Percentiles rank a stretch among this genome's conserved stretches.
phyloP scores from a whole-genome alignment of 176 grass and related monocot genomes.

The Luzula sylvatica region DNA sequence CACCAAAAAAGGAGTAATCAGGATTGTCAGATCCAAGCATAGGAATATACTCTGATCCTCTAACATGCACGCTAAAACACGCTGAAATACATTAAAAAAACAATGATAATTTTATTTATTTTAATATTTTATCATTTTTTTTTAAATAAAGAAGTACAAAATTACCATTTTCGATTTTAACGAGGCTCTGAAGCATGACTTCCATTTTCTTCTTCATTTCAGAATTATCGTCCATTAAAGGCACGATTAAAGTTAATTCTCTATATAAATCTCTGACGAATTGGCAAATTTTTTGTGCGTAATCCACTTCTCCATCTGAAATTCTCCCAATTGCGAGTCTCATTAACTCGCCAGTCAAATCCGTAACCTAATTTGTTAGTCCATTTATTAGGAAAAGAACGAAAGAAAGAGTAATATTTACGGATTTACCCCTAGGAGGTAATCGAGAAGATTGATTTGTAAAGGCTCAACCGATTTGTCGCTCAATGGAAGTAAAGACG shows the following conservation, averaged over 20 bases:
- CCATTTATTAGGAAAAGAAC: neutral
- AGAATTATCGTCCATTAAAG: conserved; percentile 81
- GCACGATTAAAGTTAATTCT: conserved; percentile 74
- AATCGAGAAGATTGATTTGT: conserved; percentile 89
- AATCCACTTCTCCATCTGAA: conserved; percentile 94
- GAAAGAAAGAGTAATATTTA: neutral
- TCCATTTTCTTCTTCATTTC: conserved; percentile 99
- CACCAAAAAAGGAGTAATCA: conserved; percentile 54
- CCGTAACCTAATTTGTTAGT: conserved; percentile 83
- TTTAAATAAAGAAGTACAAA: conserved; percentile 7
- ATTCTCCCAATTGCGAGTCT: conserved; percentile 93
- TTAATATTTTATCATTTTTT: conserved; percentile 2
- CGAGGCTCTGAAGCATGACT: conserved; percentile 81
- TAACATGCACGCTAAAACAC: conserved; percentile 94
- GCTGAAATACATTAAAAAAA: conserved; percentile 37
- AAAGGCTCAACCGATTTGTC: conserved; percentile 69
- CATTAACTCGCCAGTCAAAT: conserved; percentile 97
- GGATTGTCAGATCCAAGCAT: conserved; percentile 52
- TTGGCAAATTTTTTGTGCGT: conserved; percentile 79
- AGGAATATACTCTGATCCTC: conserved; percentile 88
- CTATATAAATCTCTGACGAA: conserved; percentile 91
- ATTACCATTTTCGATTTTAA: conserved; percentile 99
- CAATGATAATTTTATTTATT: no score
- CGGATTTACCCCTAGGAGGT: conserved; percentile 72
- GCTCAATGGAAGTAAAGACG: conserved; percentile 61